Percentiles rank a stretch among this genome's conserved stretches.
Conservation (phyloP, 192 early-diverging fungal genomes). For the Coemansia sp. region DNA sequence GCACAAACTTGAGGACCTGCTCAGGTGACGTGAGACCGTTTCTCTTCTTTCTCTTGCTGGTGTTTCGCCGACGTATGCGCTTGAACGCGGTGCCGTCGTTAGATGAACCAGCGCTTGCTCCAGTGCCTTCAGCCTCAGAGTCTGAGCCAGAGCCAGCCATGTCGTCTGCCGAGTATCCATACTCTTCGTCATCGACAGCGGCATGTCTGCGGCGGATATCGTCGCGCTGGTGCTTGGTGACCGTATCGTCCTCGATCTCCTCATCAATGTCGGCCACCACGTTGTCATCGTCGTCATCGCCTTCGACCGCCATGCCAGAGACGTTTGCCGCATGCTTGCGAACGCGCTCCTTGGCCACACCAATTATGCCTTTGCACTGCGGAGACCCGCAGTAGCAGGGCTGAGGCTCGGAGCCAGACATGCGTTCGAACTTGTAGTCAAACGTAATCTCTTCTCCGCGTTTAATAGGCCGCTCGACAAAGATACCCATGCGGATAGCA, state of each 20-base stretch:
- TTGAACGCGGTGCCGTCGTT: slow-evolving; percentile 24
- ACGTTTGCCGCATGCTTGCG: slow-evolving; percentile 1
- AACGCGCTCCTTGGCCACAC: slow-evolving; percentile 69
- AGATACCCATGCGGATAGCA: slow-evolving; percentile 93
- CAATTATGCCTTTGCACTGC: slow-evolving; percentile 89
- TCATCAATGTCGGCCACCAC: slow-evolving; percentile 61
- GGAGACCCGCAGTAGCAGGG: slow-evolving; percentile 88
- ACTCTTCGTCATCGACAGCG: slow-evolving; percentile 53
- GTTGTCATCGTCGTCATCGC: slow-evolving; percentile 54
- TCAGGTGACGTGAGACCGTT: slow-evolving; percentile 64
- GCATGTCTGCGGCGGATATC: slow-evolving; percentile 58
- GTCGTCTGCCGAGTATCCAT: slow-evolving; percentile 46
- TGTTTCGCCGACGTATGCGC: slow-evolving; percentile 38
- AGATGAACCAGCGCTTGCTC: slow-evolving; percentile 5
- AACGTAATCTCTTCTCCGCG: slow-evolving; percentile 91
- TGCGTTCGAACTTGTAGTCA: slow-evolving; percentile 98
- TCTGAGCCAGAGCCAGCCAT: slow-evolving; percentile 24
- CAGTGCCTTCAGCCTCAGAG: slow-evolving; percentile 16
- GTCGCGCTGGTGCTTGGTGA: slow-evolving; percentile 57
- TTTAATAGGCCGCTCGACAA: slow-evolving; percentile 73
- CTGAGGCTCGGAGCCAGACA: slow-evolving; percentile 78
- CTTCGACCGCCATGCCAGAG: slow-evolving; percentile 8
- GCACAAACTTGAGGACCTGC: slow-evolving; percentile 73
- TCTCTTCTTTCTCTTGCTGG: slow-evolving; percentile 21
- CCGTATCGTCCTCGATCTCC: slow-evolving; percentile 57